Percentiles rank a stretch among this genome's conserved stretches.
These are phyloP conservation scores for Aspergillus pseudotamarii DNA, from an alignment of 2,329 filamentous ascomycete genomes.

Conservation along the genomic window DNA sequence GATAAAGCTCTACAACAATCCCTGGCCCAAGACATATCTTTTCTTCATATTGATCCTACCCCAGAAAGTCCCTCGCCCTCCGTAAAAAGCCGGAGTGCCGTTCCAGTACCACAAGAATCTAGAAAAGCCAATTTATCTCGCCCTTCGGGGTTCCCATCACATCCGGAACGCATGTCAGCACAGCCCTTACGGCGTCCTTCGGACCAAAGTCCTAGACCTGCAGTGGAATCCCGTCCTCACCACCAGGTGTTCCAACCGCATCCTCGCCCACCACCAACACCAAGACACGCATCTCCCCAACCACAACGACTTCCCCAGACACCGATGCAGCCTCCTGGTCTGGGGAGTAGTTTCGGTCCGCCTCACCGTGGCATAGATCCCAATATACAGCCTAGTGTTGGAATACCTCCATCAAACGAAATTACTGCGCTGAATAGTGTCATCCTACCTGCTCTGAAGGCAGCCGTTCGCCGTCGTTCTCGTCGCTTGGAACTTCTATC, in stretches of 20 bases:
- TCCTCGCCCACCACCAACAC: conserved; percentile 45
- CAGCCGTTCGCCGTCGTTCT: conserved; percentile 78
- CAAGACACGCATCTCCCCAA: conserved; percentile 59
- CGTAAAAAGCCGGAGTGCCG: conserved; percentile 14
- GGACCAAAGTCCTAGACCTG: conserved; percentile 16
- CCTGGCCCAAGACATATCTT: conserved; percentile 44
- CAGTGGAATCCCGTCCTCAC: conserved; percentile 13
- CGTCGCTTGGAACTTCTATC: conserved; percentile 55
- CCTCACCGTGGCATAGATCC: conserved; percentile 15
- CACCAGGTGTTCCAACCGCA: conserved; percentile 16
- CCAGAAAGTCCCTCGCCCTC: conserved; percentile 22
- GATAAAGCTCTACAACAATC: conserved; percentile 46
- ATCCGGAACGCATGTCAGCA: conserved; percentile 29
- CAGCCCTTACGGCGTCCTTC: conserved; percentile 23
- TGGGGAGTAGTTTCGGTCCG: conserved; percentile 10
- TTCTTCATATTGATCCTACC: conserved; percentile 40
- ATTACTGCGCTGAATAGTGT: conserved; percentile 88
- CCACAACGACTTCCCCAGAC: conserved; percentile 16
- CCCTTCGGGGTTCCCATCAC: conserved; percentile 37
- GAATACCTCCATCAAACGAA: conserved; percentile 53
- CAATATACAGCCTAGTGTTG: conserved; percentile 19
- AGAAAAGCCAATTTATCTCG: conserved; percentile 33
- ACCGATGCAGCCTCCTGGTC: conserved; percentile 12
- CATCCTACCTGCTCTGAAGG: conserved; percentile 88
- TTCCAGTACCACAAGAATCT: conserved; percentile 16